phyloP scores from a whole-genome alignment of 768 basidiomycete genomes.

The Lactifluus rugatus region DNA sequence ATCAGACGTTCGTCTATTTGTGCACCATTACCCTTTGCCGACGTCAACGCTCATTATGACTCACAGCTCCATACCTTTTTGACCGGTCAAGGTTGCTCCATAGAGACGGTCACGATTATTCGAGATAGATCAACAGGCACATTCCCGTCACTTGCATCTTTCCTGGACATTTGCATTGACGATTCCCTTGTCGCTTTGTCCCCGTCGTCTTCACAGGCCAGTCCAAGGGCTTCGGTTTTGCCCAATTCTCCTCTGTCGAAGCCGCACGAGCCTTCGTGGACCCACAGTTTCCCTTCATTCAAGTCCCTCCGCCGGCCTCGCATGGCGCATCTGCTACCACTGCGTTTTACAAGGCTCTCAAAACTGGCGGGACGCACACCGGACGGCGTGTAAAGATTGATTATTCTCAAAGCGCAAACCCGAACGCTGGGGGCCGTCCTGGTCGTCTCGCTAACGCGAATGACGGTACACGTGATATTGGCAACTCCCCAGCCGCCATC shows the following conservation, averaged over 20 bases:
- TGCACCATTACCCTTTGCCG: conserved; percentile 24
- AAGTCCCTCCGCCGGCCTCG: conserved; percentile 85
- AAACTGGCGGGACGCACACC: conserved; percentile 58
- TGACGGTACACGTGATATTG: conserved; percentile 95
- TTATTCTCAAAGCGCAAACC: conserved; percentile 79
- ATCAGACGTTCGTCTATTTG: conserved; percentile 67
- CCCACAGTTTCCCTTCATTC: conserved; percentile 81
- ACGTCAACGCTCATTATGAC: conserved; percentile 22
- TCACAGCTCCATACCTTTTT: conserved; percentile 72
- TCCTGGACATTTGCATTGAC: conserved; percentile 59
- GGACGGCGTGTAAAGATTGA: conserved; percentile 92
- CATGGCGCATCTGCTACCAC: conserved; percentile 72
- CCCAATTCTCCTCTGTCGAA: conserved; percentile 78
- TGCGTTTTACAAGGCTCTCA: conserved; percentile 64
- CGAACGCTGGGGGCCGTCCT: conserved; percentile 51
- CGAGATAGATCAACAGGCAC: conserved; percentile 94
- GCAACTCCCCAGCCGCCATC: conserved; percentile 71
- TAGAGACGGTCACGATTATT: conserved; percentile 90
- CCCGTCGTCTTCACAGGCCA: conserved; percentile 42
- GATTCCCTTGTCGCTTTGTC: conserved; percentile 27
- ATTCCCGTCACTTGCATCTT: conserved; percentile 71
- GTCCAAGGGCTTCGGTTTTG: conserved; percentile 96
- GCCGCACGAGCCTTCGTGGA: conserved; percentile 89
- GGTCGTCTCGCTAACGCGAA: conserved; percentile 59
- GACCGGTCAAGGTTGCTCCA: conserved; percentile 56